Evolutionary conservation across 352 stramenopile species (phyloP).

Genomic region (Phytophthora vignae): DNA sequence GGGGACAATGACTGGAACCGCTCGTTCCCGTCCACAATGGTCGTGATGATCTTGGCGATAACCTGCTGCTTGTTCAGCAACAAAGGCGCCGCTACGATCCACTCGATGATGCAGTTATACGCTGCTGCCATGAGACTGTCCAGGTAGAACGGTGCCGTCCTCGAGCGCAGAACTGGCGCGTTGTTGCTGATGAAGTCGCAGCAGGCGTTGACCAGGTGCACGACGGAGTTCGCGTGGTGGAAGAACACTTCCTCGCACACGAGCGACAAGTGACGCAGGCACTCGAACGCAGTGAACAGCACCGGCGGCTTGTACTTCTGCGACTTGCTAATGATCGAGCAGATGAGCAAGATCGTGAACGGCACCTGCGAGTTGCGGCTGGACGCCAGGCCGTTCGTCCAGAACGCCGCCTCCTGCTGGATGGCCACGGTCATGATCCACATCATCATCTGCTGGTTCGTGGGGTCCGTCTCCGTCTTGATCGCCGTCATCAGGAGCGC

Average conservation of each 20-base stretch:
- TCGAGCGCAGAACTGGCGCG: conserved; percentile 75
- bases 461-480: conserved; percentile 84
- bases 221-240: conserved; percentile 78
- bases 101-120: conserved; percentile 87
- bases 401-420: conserved; percentile 88
- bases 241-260: conserved; percentile 82
- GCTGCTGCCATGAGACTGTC: conserved; percentile 84
- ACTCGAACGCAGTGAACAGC: conserved; percentile 89
- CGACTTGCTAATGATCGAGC: conserved; percentile 85
- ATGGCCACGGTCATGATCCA: conserved; percentile 89
- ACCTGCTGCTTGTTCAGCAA: conserved; percentile 80
- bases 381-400: conserved; percentile 79
- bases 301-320: conserved; percentile 84
- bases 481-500: conserved; percentile 83
- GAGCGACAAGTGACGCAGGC: conserved; percentile 81
- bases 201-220: conserved; percentile 84
- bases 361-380: conserved; percentile 87
- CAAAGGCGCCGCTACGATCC: conserved; percentile 79
- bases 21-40: conserved; percentile 82
- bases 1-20: conserved; percentile 70
- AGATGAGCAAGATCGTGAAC: conserved; percentile 87
- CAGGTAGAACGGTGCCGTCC: conserved; percentile 80
- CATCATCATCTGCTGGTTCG: conserved; percentile 91
- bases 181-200: conserved; percentile 89
- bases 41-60: conserved; percentile 83